Percentiles rank a stretch among this genome's conserved stretches.
Conservation (phyloP, 495 filamentous ascomycete genomes). For the Talaromyces stipitatus region DNA sequence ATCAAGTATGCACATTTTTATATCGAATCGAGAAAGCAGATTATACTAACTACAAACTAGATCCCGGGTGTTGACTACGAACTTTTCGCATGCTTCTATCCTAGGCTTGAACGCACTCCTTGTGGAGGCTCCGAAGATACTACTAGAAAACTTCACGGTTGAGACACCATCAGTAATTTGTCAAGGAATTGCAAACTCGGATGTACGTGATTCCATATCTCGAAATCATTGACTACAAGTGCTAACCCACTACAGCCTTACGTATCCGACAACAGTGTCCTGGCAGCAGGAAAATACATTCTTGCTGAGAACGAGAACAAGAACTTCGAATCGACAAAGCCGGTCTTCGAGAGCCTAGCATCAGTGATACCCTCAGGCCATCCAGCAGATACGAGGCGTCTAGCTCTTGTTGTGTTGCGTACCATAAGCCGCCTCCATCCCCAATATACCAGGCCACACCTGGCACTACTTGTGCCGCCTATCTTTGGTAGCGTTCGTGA, state of each 20-base stretch:
- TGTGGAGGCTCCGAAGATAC: conserved; percentile 60
- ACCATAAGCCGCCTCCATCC: conserved; percentile 70
- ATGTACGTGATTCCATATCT: conserved; percentile 41
- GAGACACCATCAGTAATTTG: conserved; percentile 69
- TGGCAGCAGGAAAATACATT: conserved; percentile 93
- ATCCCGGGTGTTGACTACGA: conserved; percentile 64
- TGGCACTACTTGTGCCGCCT: conserved; percentile 67
- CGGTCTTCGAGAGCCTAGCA: conserved; percentile 70
- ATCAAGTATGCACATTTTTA: conserved; percentile 51
- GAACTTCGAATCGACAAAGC: conserved; percentile 59
- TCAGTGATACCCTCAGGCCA: conserved; percentile 66
- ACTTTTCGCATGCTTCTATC: conserved; percentile 61
- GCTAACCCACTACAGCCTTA: conserved; percentile 49
- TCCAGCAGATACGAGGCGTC: conserved; percentile 72
- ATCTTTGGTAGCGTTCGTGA: conserved; percentile 90
- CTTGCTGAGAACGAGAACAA: conserved; percentile 48
- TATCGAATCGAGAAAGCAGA: background rate
- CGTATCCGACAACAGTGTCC: conserved; percentile 79
- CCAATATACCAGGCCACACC: conserved; percentile 70
- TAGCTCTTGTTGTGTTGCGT: conserved; percentile 82
- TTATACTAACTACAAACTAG: conserved; percentile 15
- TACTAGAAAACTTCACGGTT: conserved; percentile 58
- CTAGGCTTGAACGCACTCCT: conserved; percentile 85
- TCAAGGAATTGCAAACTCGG: conserved; percentile 69
- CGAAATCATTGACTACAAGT: background rate